phyloP scores from a whole-genome alignment of 768 basidiomycete genomes.

The Ramaria sp. region DNA sequence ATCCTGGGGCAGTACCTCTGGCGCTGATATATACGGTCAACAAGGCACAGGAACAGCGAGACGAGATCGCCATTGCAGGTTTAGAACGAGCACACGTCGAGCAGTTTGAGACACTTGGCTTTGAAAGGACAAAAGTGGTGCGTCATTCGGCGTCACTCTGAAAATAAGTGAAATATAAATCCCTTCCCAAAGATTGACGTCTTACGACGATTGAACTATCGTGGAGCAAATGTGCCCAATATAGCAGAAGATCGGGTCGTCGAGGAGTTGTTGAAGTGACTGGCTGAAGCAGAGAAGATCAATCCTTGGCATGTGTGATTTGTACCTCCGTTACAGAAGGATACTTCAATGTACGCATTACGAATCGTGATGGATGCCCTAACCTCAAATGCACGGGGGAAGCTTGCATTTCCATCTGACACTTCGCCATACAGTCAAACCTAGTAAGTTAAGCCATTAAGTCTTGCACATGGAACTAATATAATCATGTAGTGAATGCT shows the following conservation, averaged over 20 bases:
- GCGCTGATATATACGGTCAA: neutral
- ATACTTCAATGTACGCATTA: no score
- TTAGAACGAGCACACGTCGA: conserved; percentile 76
- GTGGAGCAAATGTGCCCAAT: conserved; percentile 69
- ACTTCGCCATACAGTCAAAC: no score
- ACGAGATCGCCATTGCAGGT: conserved; percentile 61
- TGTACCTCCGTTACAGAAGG: no score
- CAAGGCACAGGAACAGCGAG: conserved; percentile 13
- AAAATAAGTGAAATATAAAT: neutral
- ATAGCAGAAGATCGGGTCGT: conserved; percentile 78
- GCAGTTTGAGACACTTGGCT: conserved; percentile 75
- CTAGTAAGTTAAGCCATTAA: no score
- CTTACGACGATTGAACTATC: conserved; percentile 80
- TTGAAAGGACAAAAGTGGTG: conserved; percentile 77
- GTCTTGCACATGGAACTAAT: no score
- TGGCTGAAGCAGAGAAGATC: no score
- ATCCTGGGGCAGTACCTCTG: neutral
- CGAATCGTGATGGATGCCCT: no score
- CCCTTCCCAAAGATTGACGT: conserved; percentile 58
- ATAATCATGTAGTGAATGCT: no score
- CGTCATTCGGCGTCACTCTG: conserved; percentile 22
- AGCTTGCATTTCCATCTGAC: no score
- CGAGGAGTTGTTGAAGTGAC: conserved; percentile 69
- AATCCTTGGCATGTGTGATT: no score
- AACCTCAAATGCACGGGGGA: no score